These are phyloP conservation scores for Penicillium maclennaniae DNA, from an alignment of 495 filamentous ascomycete species.

Conservation along the genomic window DNA sequence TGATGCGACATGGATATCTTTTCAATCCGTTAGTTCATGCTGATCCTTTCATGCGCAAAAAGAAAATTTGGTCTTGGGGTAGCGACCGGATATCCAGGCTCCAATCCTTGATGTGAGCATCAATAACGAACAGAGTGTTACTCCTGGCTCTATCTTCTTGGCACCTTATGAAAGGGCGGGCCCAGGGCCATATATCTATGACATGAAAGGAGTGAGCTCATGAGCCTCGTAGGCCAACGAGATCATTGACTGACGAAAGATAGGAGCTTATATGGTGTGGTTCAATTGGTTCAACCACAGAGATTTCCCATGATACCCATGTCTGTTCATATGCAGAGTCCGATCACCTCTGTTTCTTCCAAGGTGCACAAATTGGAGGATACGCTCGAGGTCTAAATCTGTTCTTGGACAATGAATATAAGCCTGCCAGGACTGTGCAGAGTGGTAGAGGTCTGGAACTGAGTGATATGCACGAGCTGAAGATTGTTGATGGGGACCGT, in stretches of 20 bases:
- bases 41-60: too few relatives aligned
- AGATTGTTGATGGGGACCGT: slow-evolving; percentile 8
- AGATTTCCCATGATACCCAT: slow-evolving; percentile 1
- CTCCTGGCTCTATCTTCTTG: slow-evolving; percentile 11
- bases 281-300: neutral
- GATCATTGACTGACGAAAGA: too few relatives aligned
- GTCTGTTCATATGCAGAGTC: slow-evolving; percentile 2
- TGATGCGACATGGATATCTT: too few relatives aligned
- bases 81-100: too few relatives aligned
- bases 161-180: slow-evolving; percentile 5
- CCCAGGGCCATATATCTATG: slow-evolving; percentile 19
- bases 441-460: neutral
- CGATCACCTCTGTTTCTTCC: slow-evolving; percentile 3
- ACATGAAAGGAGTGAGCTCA: slow-evolving; percentile 9
- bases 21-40: too few relatives aligned
- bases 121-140: neutral
- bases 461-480: slow-evolving; percentile 27
- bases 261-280: neutral
- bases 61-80: too few relatives aligned
- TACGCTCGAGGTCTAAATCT: neutral
- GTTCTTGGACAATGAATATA: neutral
- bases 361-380: slow-evolving; percentile 1
- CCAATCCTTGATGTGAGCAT: slow-evolving; percentile 1
- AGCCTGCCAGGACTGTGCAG: neutral
- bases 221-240: neutral